A percentile compares a stretch with the other conserved stretches of the same genome.
Conservation (phyloP, 768 basidiomycete species). For the Tylopilus vinaceipallidus region DNA sequence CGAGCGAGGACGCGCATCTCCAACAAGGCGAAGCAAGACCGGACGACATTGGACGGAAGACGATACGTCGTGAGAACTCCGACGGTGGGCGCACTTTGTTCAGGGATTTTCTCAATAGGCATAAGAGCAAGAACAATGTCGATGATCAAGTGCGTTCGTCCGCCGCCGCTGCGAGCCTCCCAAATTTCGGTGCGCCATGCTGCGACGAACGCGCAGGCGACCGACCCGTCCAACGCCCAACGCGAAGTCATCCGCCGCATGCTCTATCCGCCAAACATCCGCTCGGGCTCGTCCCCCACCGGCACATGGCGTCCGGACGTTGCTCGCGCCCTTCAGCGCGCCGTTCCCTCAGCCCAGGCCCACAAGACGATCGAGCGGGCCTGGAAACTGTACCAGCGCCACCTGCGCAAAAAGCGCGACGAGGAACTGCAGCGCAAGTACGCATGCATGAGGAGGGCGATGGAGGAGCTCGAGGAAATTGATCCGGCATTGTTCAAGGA, state of each 20-base stretch:
- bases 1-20: constrained; percentile 20
- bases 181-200: constrained; percentile 44
- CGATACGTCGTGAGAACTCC: constrained; percentile 25
- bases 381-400: constrained; percentile 79
- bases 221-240: constrained; percentile 50
- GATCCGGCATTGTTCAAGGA: constrained; percentile 58
- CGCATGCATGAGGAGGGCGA: constrained; percentile 76
- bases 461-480: constrained; percentile 68
- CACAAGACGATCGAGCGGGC: constrained; percentile 92
- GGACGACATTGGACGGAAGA: constrained; percentile 17
- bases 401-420: constrained; percentile 65
- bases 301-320: constrained; percentile 86
- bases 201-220: constrained; percentile 25
- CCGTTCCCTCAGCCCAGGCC: constrained; percentile 86
- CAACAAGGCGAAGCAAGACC: constrained; percentile 24
- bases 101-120: too few species aligned
- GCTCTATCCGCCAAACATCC: constrained; percentile 77
- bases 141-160: constrained; percentile 35
- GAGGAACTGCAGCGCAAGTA: constrained; percentile 76
- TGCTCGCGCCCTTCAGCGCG: constrained; percentile 68
- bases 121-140: too few species aligned
- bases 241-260: constrained; percentile 73
- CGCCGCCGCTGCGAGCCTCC: constrained; percentile 33
- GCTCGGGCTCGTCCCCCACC: constrained; percentile 68
- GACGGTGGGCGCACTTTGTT: neutral